Conservation (phyloP, 2,329 filamentous ascomycete genomes). For the Curvularia sp. region DNA sequence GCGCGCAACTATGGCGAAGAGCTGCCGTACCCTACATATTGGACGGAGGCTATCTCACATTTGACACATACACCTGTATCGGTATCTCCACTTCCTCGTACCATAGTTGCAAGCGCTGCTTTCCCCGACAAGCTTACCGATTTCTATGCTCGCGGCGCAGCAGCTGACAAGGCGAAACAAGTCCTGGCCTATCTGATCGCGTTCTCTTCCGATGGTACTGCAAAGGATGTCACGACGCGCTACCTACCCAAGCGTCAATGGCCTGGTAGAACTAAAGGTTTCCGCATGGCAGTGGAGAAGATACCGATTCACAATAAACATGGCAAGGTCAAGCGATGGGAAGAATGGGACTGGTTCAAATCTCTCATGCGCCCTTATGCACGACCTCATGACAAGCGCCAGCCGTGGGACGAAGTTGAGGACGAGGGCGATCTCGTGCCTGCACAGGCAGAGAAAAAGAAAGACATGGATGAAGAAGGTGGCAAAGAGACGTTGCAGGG, state of each 20-base stretch:
- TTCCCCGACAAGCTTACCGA: slow-evolving; percentile 74
- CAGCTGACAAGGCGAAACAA: slow-evolving; percentile 85
- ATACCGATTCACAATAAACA: slow-evolving; percentile 78
- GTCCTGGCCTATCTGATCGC: slow-evolving; percentile 89
- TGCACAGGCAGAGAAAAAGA: slow-evolving; percentile 64
- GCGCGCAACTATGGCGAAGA: slow-evolving; percentile 73
- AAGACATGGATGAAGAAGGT: slow-evolving; percentile 76
- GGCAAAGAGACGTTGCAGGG: slow-evolving; percentile 81
- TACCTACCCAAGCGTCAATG: slow-evolving; percentile 83
- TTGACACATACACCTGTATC: slow-evolving; percentile 79
- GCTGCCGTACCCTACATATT: slow-evolving; percentile 85
- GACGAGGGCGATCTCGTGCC: slow-evolving; percentile 78
- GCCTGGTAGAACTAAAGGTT: slow-evolving; percentile 89
- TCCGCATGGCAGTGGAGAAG: slow-evolving; percentile 79
- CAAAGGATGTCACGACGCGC: slow-evolving; percentile 92
- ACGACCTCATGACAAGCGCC: slow-evolving; percentile 62
- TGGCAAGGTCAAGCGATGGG: slow-evolving; percentile 78
- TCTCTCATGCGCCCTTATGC: slow-evolving; percentile 77
- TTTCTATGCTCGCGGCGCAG: slow-evolving; percentile 82
- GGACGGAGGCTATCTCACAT: slow-evolving; percentile 88
- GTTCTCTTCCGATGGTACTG: slow-evolving; percentile 82
- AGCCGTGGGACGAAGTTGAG: slow-evolving; percentile 79
- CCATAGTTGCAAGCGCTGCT: slow-evolving; percentile 62
- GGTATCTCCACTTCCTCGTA: slow-evolving; percentile 72
- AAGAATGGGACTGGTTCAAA: slow-evolving; percentile 89